Evolutionary conservation across 441 rosid species (phyloP).

Genomic region (Syzygium malaccense): DNA sequence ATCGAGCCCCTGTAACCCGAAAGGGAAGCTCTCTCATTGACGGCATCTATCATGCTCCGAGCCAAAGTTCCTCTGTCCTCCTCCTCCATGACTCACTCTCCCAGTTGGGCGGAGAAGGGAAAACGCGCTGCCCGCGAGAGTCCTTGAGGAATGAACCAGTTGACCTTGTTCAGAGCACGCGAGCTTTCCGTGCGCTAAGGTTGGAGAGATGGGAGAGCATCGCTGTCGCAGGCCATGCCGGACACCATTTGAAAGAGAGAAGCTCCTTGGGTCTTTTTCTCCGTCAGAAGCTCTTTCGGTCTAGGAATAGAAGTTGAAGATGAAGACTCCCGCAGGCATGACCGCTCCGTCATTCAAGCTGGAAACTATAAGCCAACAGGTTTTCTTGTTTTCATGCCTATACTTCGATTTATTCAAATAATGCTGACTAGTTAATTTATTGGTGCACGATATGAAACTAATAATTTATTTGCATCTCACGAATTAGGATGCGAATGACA

Average conservation of each 20-base stretch:
- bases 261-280: not conserved
- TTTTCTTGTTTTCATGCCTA: no score
- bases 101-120: no score
- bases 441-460: no score
- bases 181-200: not conserved
- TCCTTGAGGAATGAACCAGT: not conserved
- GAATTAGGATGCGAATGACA: no score
- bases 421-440: no score
- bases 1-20: constrained; percentile 42
- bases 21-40: constrained; percentile 54
- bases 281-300: not conserved
- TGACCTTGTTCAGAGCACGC: not conserved
- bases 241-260: not conserved
- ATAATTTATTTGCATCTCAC: no score
- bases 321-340: not conserved
- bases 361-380: no score
- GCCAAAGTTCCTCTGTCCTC: constrained; percentile 31
- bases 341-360: not conserved
- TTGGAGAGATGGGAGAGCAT: not conserved
- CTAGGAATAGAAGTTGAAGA: no score
- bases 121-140: not conserved
- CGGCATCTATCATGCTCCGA: constrained; percentile 47
- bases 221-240: not conserved
- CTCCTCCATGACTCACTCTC: not conserved
- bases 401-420: no score